Evolutionary conservation across 306 rosid species (phyloP), one percentile per base, ranked within the genome.

Genomic region (Glycyrrhiza uralensis): DNA sequence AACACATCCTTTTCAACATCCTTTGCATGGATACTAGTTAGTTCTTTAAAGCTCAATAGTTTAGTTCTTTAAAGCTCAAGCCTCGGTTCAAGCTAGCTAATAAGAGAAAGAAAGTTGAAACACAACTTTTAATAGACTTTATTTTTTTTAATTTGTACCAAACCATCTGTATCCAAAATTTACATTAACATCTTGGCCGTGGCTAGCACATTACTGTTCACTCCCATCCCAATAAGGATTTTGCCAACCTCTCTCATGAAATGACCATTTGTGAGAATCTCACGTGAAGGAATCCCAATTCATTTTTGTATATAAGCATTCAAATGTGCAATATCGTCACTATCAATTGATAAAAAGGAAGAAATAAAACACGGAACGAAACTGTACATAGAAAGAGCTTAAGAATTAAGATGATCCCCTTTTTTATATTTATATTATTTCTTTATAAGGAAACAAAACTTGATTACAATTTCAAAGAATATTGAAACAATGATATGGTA

Each of bases 381-480:
- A 9, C 5, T 22, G 18, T 2, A 26, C 4, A 20, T 18, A 19
- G 7, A 47, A 26, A 50, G 72, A 49, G n/a, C n/a, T n/a, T n/a
- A n/a, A n/a, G n/a, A 51, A 33, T 63, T 17, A 1, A 6, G 71
- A 50, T 36, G 9, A 24, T 35, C 5, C 26, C 22, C 14, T 36
- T 20, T 47, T 35, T 61, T 62, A 38, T 26, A 74, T 74, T 47
- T 17, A 51, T 33, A 74, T 47, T 17, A 47, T 74, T 13, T 63
- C 54, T 50, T 11, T 46, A 18, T 44, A 30, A 19, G 15, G 67
- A 75, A 55, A 52, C 15, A 64, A 39, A 52, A 52, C 73, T 69
- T 59, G n/a, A 35, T 69, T 76, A 68, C 76, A 76, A 57, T 67
- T 76, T 33, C 35, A 58, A 68, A 68, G 63, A 59, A 69, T 68